Percentiles rank a stretch among this genome's conserved stretches.
These are phyloP conservation scores for Pythium rhizo-oryzae DNA, from an alignment of 352 stramenopile species.

Conservation along the genomic window DNA sequence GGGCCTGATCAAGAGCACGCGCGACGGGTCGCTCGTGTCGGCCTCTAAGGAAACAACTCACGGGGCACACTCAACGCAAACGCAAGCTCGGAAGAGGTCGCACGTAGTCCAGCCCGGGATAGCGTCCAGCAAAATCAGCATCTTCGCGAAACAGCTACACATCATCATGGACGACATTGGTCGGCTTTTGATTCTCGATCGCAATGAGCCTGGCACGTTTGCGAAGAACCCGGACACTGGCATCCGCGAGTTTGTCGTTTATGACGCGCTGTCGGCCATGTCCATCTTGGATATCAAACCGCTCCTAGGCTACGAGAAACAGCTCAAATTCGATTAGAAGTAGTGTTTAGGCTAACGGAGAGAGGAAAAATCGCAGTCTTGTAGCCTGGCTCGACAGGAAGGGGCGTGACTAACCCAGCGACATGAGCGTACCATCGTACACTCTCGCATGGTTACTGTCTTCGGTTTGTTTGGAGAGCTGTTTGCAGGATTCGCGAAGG, in stretches of 20 bases:
- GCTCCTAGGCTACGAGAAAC: conserved; percentile 51
- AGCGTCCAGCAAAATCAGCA: conserved; percentile 9
- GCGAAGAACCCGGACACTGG: conserved; percentile 31
- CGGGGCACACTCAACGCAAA: not conserved
- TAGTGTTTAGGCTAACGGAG: not conserved
- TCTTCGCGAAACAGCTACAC: conserved; percentile 14
- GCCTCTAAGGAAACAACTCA: conserved; percentile 9
- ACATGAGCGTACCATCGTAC: conserved; percentile 8
- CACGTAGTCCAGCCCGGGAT: not conserved
- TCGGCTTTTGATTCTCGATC: conserved; percentile 43
- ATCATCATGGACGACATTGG: conserved; percentile 43
- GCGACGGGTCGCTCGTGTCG: conserved; percentile 11
- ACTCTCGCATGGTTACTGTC: not conserved
- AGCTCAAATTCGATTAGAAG: conserved; percentile 33
- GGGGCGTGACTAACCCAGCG: not conserved
- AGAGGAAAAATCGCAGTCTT: too few species aligned
- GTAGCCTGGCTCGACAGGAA: not conserved
- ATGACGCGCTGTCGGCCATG: conserved; percentile 52
- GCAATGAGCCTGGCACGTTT: conserved; percentile 37
- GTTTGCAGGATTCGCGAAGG: conserved; percentile 14
- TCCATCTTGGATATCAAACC: conserved; percentile 62
- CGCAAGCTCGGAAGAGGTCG: not conserved
- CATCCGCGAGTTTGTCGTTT: conserved; percentile 42
- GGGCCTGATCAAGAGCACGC: conserved; percentile 30
- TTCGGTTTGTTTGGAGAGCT: not conserved